A percentile compares a stretch with the other conserved stretches of the same genome.
These are phyloP conservation scores for Aspergillus flavus DNA, from an alignment of 2,329 filamentous ascomycete genomes.

Conservation along the genomic window DNA sequence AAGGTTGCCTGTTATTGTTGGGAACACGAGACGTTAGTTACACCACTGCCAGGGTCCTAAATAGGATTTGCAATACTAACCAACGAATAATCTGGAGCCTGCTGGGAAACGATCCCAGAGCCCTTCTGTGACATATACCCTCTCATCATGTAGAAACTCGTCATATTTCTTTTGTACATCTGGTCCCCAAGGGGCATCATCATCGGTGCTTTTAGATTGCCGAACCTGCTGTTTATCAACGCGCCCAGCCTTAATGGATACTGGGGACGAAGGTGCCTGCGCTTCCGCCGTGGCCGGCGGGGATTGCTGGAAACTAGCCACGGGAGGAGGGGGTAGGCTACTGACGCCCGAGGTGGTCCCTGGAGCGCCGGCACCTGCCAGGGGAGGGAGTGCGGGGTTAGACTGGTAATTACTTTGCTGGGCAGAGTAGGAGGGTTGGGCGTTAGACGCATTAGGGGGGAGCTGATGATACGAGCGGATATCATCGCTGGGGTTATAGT, in stretches of 20 bases:
- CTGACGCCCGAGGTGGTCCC: conserved; percentile 39
- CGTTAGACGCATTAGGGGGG: conserved; percentile 31
- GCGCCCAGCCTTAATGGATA: conserved; percentile 27
- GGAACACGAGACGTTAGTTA: background rate
- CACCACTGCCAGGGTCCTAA: background rate
- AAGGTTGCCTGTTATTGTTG: conserved; percentile 70
- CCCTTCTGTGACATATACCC: conserved; percentile 55
- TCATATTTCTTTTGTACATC: conserved; percentile 54
- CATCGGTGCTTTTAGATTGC: conserved; percentile 31
- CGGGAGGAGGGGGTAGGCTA: conserved; percentile 44
- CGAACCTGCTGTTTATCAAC: conserved; percentile 29
- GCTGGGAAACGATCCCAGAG: conserved; percentile 55
- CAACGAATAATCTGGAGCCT: conserved; percentile 53
- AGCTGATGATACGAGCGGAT: conserved; percentile 44
- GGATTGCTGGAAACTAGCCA: conserved; percentile 43
- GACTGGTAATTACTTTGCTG: conserved; percentile 42
- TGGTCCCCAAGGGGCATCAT: conserved; percentile 52
- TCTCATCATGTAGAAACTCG: conserved; percentile 53
- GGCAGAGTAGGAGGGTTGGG: conserved; percentile 31
- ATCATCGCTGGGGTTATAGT: conserved; percentile 41
- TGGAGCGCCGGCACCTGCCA: conserved; percentile 35
- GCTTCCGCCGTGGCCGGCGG: conserved; percentile 23
- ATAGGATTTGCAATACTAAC: conserved; percentile 33
- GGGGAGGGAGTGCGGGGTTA: conserved; percentile 23
- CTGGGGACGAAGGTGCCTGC: conserved; percentile 26